Evolutionary conservation across 176 grass and related monocot genomes (phyloP).

Genomic region (Hyparrhenia diplandra): DNA sequence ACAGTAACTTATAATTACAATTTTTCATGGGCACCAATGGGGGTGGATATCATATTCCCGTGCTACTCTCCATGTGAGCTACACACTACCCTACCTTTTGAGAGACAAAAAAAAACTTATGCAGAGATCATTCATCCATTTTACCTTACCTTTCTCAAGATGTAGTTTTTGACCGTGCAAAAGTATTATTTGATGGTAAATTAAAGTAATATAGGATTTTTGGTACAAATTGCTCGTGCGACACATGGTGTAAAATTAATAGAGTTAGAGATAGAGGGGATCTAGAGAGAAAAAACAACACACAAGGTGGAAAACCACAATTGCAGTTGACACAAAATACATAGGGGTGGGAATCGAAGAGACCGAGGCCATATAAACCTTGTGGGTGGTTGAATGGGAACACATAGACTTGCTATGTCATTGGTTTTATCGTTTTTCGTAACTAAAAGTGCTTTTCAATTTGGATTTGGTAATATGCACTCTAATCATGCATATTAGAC

Average conservation of each 20-base stretch:
- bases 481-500: background rate
- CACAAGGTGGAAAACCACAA: background rate
- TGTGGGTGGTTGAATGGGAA: background rate
- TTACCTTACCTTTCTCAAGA: background rate
- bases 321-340: too few relatives aligned
- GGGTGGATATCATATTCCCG: too few relatives aligned
- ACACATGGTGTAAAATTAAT: background rate
- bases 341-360: background rate
- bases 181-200: background rate
- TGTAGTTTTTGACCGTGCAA: background rate
- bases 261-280: background rate
- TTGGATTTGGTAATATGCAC: background rate
- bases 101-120: too few relatives aligned
- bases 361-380: background rate
- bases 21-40: background rate
- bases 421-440: background rate
- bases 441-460: background rate
- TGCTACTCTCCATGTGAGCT: background rate
- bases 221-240: background rate
- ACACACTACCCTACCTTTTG: background rate
- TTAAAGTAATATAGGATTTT: background rate
- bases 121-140: background rate
- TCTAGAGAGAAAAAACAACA: background rate
- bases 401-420: background rate
- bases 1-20: background rate